Base-by-base conservation (phyloP, 768 basidiomycete genomes). In the Mycena albidolilacea region DNA sequence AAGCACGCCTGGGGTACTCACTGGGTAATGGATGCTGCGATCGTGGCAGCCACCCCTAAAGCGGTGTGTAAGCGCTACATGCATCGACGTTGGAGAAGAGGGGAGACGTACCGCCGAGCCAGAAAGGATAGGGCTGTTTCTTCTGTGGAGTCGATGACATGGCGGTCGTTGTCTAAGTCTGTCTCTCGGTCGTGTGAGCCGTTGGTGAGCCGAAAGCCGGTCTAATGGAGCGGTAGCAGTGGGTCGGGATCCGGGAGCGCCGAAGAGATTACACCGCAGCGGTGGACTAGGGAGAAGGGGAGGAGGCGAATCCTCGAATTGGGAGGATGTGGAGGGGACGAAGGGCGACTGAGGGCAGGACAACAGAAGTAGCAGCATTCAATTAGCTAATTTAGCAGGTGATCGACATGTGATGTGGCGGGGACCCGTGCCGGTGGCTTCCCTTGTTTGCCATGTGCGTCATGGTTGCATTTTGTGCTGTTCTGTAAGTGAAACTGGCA, bases 21-120 rank as follows among this genome's bases (percentile, higher is more conserved):
- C 93, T 96, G 95, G 2, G 95, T 96, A 70, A 95, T 91, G 44
- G 92, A 93, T n/a, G 95, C 95, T 14, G 95, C 95, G 70, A 95
- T 95, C 52, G 93, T 95, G 11, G 95, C 94, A 54, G 95, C 95
- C 43, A 95, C 81, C 79, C 90, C 90, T 91, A 64, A 67, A 12
- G 35, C 19, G 21, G 48, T 48, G 23, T 39, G 23, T 52, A 0
- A 64, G 63, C 30, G 17, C 17, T 41, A 41, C 10, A 6, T 60
- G 19, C 48, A 50, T 39, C 17, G 15, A 8, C 62, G 52, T 61
- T 38, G 38, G 15, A 39, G 63, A 15, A 23, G 46, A 38, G 14
- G 61, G n/a, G 41, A 46, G 38, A 81, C 85, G 66, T 65, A 89
- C 94, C 95, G 80, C 95, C 95, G 9, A 96, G 87, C 89, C 93